These are phyloP conservation scores for Melanogaster broomeanus DNA, from an alignment of 768 basidiomycete species.

Conservation along the genomic window DNA sequence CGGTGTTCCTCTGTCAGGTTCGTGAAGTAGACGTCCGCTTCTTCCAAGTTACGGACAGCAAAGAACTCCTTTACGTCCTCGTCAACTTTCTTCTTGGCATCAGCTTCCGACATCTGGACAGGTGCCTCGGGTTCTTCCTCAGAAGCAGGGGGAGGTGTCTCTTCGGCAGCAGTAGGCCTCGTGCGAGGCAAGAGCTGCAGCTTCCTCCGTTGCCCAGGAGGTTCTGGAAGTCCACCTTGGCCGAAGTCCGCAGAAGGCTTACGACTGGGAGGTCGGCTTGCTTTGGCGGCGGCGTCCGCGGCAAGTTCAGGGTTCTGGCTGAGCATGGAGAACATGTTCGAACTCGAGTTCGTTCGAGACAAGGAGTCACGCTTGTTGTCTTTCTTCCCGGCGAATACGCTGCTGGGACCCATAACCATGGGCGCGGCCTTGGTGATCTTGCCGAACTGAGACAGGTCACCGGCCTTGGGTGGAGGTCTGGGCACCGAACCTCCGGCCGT, in stretches of 20 bases:
- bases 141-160: slow-evolving; percentile 44
- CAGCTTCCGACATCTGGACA: slow-evolving; percentile 60
- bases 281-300: slow-evolving; percentile 53
- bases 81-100: slow-evolving; percentile 72
- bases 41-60: slow-evolving; percentile 78
- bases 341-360: slow-evolving; percentile 75
- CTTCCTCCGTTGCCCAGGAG: slow-evolving; percentile 58
- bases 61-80: slow-evolving; percentile 90
- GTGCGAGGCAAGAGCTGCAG: slow-evolving; percentile 79
- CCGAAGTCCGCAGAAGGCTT: slow-evolving; percentile 55
- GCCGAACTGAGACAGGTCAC: slow-evolving; percentile 85
- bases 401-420: slow-evolving; percentile 81
- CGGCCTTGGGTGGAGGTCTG: slow-evolving; percentile 73
- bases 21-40: slow-evolving; percentile 86
- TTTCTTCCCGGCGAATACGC: slow-evolving; percentile 80
- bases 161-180: slow-evolving; percentile 54
- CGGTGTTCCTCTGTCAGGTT: slow-evolving; percentile 68
- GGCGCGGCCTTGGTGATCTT: slow-evolving; percentile 75
- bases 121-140: slow-evolving; percentile 50
- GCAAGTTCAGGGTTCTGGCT: slow-evolving; percentile 60
- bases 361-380: slow-evolving; percentile 69
- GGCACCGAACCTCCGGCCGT: slow-evolving; percentile 54
- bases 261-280: slow-evolving; percentile 51
- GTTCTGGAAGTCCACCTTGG: slow-evolving; percentile 46
- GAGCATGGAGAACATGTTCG: slow-evolving; percentile 90